Base-by-base conservation (phyloP, 495 filamentous ascomycete species). In the Xylaria grammica region DNA sequence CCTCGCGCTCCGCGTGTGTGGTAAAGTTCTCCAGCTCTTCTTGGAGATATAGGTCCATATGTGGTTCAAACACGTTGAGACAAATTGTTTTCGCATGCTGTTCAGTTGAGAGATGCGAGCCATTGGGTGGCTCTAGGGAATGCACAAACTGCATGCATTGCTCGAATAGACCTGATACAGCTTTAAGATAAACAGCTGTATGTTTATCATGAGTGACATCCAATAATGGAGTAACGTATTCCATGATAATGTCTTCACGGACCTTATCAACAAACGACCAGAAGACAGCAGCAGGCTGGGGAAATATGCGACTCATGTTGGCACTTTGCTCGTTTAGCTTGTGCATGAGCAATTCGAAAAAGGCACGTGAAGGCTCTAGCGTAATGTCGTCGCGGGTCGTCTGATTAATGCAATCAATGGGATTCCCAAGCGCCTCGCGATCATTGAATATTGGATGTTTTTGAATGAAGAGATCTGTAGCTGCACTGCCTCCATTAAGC, bases 1-100 rank as follows among this genome's bases (percentile, higher is more conserved):
- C 94, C 68, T 93, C 87, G 0, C 81, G 81, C 65, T 92, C 90
- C n/a, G 89, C 91, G 54, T 84, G 81, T 56, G 82, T 82, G 42
- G 89, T 90, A 75, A 97, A 97, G 69, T 87, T 87, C 56, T 94
- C 92, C 22, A 97, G 80, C 75, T 99, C 96, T 69, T 98, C 95
- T 55, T 91, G 88, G 19, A 98, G 83, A 75, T 98, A 99, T 2
- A 97, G 78, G 75, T 98, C 96, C 30, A 97, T 82, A 71, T 98
- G 94, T 46, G 90, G 91, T 71, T 98, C 94, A 71, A 96, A 97
- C 0, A 91, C 86, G 63, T 84, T 86, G 15, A 84, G 74, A 27
- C 94, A 81, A 20, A 91, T 81, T 55, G 84, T 74, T 68, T 86
- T 89, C 17, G 89, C 86, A 27, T 76, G 72, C 22, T 72, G 73